A percentile compares a stretch with the other conserved stretches of the same genome.
These are phyloP conservation scores for Lactifluus subvellereus DNA, from an alignment of 768 basidiomycete species.

Conservation along the genomic window DNA sequence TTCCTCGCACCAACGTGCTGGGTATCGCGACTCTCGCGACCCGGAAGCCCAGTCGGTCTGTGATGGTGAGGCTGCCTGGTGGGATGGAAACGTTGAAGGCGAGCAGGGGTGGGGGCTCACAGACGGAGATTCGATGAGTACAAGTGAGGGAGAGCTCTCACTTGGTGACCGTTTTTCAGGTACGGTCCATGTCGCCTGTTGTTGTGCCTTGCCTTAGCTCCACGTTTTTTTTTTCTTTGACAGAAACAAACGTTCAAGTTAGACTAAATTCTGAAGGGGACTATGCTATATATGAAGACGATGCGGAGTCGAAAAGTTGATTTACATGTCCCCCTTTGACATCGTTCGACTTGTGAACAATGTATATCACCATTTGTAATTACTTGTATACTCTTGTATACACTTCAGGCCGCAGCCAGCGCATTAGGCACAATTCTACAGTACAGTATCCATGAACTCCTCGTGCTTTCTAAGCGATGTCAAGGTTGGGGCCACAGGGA, in stretches of 20 bases:
- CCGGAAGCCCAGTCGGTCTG: conserved; percentile 24
- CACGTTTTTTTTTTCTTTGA: neutral
- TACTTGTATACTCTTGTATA: conserved; percentile 17
- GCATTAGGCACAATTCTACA: conserved; percentile 3
- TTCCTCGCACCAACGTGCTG: neutral
- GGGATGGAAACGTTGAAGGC: conserved; percentile 16
- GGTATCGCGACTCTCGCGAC: conserved; percentile 3
- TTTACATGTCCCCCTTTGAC: neutral
- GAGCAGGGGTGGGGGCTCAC: conserved; percentile 22
- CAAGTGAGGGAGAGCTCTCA: conserved; percentile 23
- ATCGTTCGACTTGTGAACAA: neutral
- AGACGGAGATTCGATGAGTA: conserved; percentile 24
- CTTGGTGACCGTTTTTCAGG: conserved; percentile 10
- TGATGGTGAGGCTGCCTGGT: conserved; percentile 8
- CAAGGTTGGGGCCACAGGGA: neutral
- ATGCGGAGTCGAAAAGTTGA: conserved; percentile 8
- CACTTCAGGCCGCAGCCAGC: neutral
- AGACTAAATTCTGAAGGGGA: conserved; percentile 22
- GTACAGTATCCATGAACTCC: neutral
- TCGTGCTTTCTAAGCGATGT: neutral
- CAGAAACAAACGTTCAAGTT: conserved; percentile 19
- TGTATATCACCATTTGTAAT: conserved; percentile 14
- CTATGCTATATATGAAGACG: conserved; percentile 20
- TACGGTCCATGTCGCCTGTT: neutral
- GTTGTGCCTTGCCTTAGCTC: neutral